A percentile compares a stretch with the other conserved stretches of the same genome.
These are phyloP conservation scores for Boletus pseudopeckii DNA, from an alignment of 768 basidiomycete species.

Conservation along the genomic window DNA sequence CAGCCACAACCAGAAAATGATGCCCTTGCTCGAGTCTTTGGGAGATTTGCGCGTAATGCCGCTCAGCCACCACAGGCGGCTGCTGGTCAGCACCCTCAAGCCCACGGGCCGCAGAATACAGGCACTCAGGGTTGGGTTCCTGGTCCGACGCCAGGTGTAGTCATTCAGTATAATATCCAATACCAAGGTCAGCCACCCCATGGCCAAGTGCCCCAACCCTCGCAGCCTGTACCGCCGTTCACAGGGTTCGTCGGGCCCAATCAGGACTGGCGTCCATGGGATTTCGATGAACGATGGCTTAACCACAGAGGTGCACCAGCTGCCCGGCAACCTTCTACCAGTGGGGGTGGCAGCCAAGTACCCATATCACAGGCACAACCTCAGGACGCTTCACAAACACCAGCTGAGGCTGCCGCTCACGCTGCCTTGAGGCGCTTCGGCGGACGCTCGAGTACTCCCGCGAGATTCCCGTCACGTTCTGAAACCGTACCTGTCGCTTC, in stretches of 20 bases:
- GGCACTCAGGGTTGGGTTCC: slow-evolving; percentile 36
- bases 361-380: slow-evolving; percentile 7
- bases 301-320: slow-evolving; percentile 9
- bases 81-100: slow-evolving; percentile 30
- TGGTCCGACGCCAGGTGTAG: slow-evolving; percentile 43
- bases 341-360: neutral
- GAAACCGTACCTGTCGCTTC: slow-evolving; percentile 7
- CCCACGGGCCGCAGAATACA: slow-evolving; percentile 30
- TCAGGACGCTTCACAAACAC: slow-evolving; percentile 23
- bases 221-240: slow-evolving; percentile 50
- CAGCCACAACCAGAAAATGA: slow-evolving; percentile 41
- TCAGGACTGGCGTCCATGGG: slow-evolving; percentile 67
- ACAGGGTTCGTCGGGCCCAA: slow-evolving; percentile 63
- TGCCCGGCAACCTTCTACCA: slow-evolving; percentile 10
- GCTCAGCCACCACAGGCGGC: slow-evolving; percentile 38
- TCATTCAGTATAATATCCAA: slow-evolving; percentile 63
- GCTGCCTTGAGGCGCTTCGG: slow-evolving; percentile 59
- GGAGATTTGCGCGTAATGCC: slow-evolving; percentile 55
- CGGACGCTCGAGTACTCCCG: slow-evolving; percentile 12
- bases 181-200: slow-evolving; percentile 44
- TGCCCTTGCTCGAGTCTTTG: slow-evolving; percentile 34
- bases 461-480: neutral
- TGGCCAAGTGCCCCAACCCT: slow-evolving; percentile 29
- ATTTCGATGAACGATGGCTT: slow-evolving; percentile 35
- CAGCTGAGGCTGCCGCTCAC: slow-evolving; percentile 57